Base-by-base conservation (phyloP, 148 eudicot species). In the Pouteria glomerata region DNA sequence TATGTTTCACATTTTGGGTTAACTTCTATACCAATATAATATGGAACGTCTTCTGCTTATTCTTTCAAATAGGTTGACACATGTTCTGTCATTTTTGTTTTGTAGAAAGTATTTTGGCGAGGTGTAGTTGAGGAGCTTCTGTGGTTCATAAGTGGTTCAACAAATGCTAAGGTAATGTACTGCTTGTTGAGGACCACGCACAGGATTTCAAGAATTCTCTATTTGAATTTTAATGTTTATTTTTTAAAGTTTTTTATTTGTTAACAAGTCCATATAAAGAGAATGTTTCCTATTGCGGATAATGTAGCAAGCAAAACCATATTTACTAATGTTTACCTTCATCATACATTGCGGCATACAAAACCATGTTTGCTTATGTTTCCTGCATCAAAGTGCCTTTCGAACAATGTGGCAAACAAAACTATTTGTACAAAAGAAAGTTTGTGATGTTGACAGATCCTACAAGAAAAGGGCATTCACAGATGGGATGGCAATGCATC, bases 401-500 rank as follows among this genome's bases (percentile, higher is more conserved):
- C 50, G 12, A 41, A 63, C 50, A 15, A 23, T 53, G 21, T 39
- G 45, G 45, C 23, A 23, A 14, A 53, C n/a, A n/a, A n/a, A n/a
- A n/a, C 10, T 39, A 39, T 10, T 39, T 39, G 44, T 39, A 5
- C 44, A 39, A 39, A 39, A 10, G 10, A 39, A 39, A 39, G 23
- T 67, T 57, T 64, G 51, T 34, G 37, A 64, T 57, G 51, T 59
- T 26, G 29, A 59, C 73, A 67, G 78, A 81, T 85, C 19, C 74
- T 95, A 74, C 96, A 88, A 78, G 96, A 85, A 63, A 95, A 92
- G 82, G 96, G 90, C 63, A 81, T 95, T 71, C 86, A 83, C 72
- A 95, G 90, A 77, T 92, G 97, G 99, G 96, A 88, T 78, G 97
- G 87, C 74, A 92, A 95, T 83, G 97, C 94, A 52, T 91, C 99